Percentiles rank a stretch among this genome's conserved stretches.
Evolutionary conservation across 202 grass and related monocot species (phyloP).

Genomic region (Musa balbisiana): DNA sequence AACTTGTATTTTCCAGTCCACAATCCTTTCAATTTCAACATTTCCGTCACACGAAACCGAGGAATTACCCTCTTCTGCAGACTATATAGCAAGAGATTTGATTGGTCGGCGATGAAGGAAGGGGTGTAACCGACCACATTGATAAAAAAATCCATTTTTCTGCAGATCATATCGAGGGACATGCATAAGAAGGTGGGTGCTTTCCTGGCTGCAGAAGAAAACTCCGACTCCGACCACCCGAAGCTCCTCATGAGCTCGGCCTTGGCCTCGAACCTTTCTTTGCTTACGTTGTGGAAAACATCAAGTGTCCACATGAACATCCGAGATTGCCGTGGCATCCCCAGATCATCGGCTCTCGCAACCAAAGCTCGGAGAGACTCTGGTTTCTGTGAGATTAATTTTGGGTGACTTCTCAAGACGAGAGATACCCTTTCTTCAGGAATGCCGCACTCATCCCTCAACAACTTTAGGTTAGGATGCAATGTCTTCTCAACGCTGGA

Average conservation of each 20-base stretch:
- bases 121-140: conserved; percentile 16
- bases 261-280: conserved; percentile 29
- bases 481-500: conserved; percentile 21
- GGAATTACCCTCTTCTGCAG: conserved; percentile 26
- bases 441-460: conserved; percentile 19
- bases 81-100: conserved; percentile 22
- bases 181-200: conserved; percentile 20
- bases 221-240: conserved; percentile 32
- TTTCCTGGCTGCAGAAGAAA: conserved; percentile 12
- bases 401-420: conserved; percentile 4
- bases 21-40: conserved; percentile 30
- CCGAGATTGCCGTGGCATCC: conserved; percentile 20
- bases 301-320: conserved; percentile 30
- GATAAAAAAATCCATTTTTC: conserved; percentile 28
- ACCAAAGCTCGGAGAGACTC: background rate
- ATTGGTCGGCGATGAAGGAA: conserved; percentile 3
- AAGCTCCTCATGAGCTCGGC: conserved; percentile 29
- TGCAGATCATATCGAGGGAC: conserved; percentile 20
- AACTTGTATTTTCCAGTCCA: too few species aligned
- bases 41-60: conserved; percentile 30
- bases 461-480: conserved; percentile 31
- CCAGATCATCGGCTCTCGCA: conserved; percentile 18
- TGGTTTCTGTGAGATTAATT: conserved; percentile 19
- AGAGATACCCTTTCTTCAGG: conserved; percentile 1
- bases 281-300: background rate